A percentile compares a stretch with the other conserved stretches of the same genome.
Conservation (phyloP, 2,329 filamentous ascomycete species). For the Fusarium dimerum region DNA sequence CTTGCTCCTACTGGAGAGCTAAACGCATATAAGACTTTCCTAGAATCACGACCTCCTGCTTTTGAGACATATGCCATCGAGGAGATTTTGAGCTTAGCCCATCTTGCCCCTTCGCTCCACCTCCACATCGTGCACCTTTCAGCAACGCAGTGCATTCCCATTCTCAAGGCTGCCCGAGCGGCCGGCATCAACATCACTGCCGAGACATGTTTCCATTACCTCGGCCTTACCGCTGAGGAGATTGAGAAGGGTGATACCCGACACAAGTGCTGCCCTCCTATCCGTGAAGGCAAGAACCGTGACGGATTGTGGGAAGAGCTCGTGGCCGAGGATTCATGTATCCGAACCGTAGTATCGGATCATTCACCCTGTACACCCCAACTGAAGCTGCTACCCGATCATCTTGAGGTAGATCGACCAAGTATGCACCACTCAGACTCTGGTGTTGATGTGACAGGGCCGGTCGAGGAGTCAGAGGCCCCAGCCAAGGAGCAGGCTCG, state of each 20-base stretch:
- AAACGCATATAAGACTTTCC: slow-evolving; percentile 83
- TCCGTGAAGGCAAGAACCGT: slow-evolving; percentile 78
- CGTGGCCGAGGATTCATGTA: slow-evolving; percentile 69
- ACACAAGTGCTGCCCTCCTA: slow-evolving; percentile 94
- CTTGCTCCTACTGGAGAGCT: slow-evolving; percentile 70
- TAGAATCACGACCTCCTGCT: slow-evolving; percentile 82
- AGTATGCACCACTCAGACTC: slow-evolving; percentile 53
- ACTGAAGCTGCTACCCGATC: slow-evolving; percentile 80
- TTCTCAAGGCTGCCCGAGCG: slow-evolving; percentile 72
- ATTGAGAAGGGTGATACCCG: slow-evolving; percentile 84
- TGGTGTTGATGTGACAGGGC: slow-evolving; percentile 50
- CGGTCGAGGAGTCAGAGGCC: slow-evolving; percentile 27
- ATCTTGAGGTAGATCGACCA: slow-evolving; percentile 46
- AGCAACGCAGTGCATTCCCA: slow-evolving; percentile 82
- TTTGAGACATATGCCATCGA: slow-evolving; percentile 92
- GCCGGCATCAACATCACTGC: slow-evolving; percentile 83
- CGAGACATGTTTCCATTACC: slow-evolving; percentile 95
- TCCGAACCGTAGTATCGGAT: slow-evolving; percentile 90
- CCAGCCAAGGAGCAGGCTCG: slow-evolving; percentile 40
- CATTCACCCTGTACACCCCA: slow-evolving; percentile 96
- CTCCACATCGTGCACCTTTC: slow-evolving; percentile 94
- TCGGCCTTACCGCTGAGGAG: slow-evolving; percentile 79
- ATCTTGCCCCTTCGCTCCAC: slow-evolving; percentile 76
- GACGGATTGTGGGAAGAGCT: slow-evolving; percentile 88
- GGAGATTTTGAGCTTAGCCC: slow-evolving; percentile 80